phyloP scores from a whole-genome alignment of 805 yeast genomes.

The Teunomyces tritomae region DNA sequence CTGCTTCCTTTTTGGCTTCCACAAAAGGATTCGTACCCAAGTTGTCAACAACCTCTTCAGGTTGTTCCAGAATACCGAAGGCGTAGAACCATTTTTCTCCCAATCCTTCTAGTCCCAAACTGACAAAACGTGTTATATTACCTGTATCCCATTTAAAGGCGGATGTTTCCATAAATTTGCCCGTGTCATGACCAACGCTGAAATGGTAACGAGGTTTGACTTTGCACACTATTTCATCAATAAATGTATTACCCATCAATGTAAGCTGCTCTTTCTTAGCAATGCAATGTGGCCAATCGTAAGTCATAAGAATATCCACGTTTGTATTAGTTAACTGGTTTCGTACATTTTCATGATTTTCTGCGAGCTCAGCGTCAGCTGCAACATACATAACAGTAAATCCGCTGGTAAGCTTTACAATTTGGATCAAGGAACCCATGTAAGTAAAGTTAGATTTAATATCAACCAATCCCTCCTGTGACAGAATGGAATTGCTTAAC shows the following conservation, averaged over 20 bases:
- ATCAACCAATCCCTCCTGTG: constrained; percentile 22
- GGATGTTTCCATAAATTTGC: constrained; percentile 50
- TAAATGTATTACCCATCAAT: constrained; percentile 39
- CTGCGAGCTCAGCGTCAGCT: constrained; percentile 13
- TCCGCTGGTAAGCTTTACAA: constrained; percentile 40
- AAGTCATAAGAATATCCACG: constrained; percentile 56
- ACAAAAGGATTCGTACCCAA: constrained; percentile 27
- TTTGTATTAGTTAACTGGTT: constrained; percentile 13
- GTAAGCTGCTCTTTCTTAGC: constrained; percentile 43
- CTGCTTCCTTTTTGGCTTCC: constrained; percentile 5
- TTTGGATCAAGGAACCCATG: constrained; percentile 32
- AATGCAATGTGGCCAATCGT: constrained; percentile 58
- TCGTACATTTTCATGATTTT: constrained; percentile 12
- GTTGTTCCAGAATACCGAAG: constrained; percentile 32
- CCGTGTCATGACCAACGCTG: constrained; percentile 48
- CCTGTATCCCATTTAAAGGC: constrained; percentile 57
- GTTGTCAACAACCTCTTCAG: constrained; percentile 13
- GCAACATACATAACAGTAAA: constrained; percentile 47
- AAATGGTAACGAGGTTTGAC: constrained; percentile 68
- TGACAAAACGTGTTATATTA: constrained; percentile 58
- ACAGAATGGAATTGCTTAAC: constrained; percentile 8
- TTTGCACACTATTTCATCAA: constrained; percentile 46
- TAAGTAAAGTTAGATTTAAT: constrained; percentile 24
- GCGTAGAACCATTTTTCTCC: constrained; percentile 74
- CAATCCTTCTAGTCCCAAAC: constrained; percentile 58